Percentiles rank a stretch among this genome's conserved stretches.
Evolutionary conservation across 2,329 filamentous ascomycete genomes (phyloP).

Genomic region (Colletotrichum gloeosporioides): DNA sequence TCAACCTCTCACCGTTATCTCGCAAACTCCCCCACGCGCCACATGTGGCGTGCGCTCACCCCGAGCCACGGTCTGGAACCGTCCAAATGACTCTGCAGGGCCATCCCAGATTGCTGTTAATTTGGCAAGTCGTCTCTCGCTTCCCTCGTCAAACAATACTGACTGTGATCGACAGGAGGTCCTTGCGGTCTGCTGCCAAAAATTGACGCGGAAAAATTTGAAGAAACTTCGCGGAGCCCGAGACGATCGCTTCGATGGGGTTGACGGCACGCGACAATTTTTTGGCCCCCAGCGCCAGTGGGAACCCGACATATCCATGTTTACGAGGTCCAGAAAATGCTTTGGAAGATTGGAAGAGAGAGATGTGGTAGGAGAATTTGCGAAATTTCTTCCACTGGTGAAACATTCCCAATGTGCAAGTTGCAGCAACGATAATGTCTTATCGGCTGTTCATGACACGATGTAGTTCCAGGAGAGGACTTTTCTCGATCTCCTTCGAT

Average conservation of each 20-base stretch:
- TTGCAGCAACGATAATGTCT: neutral
- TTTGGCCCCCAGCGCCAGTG: neutral
- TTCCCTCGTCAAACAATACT: neutral
- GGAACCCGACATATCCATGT: fast-evolving
- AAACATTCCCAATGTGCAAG: neutral
- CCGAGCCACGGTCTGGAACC: neutral
- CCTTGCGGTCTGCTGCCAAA: neutral
- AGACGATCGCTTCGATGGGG: neutral
- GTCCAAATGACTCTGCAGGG: neutral
- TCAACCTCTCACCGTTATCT: neutral
- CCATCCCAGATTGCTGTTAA: neutral
- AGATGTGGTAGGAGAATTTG: neutral
- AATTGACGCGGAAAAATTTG: neutral
- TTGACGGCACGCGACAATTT: neutral
- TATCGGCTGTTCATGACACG: neutral
- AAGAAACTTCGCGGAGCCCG: neutral
- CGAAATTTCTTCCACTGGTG: neutral
- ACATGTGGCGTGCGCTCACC: neutral
- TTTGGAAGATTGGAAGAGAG: neutral
- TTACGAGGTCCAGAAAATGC: neutral
- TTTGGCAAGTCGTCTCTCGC: neutral
- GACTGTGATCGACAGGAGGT: neutral
- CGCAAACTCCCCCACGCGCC: neutral
- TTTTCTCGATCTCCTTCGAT: neutral
- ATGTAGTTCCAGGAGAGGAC: fast-evolving